Conservation (phyloP, 2,329 filamentous ascomycete genomes). For the Delphinella strobiligena region DNA sequence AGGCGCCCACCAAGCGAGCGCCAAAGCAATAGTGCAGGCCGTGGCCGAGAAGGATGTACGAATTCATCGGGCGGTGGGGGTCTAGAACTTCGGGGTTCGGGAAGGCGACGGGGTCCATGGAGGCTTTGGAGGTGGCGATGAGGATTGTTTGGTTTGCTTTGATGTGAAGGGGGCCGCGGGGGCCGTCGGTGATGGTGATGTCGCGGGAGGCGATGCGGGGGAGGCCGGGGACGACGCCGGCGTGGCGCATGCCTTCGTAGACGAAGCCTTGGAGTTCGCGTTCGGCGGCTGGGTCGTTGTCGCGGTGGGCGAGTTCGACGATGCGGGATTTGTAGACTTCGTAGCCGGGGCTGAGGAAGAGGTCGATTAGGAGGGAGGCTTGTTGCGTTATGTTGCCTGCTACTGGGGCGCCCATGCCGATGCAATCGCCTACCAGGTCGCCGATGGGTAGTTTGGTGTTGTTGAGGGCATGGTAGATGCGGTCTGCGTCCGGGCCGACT, state of each 20-base stretch:
- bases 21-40: conserved; percentile 32
- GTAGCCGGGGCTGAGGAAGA: conserved; percentile 39
- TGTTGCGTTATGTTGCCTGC: conserved; percentile 42
- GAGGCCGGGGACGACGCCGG: conserved; percentile 39
- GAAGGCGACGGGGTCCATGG: conserved; percentile 29
- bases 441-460: conserved; percentile 33
- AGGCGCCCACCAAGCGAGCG: conserved; percentile 25
- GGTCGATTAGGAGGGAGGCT: conserved; percentile 40
- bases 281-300: conserved; percentile 29
- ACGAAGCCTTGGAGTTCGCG: conserved; percentile 41
- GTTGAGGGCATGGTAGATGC: conserved; percentile 39
- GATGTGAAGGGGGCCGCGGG: conserved; percentile 34
- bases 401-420: conserved; percentile 37
- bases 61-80: conserved; percentile 28
- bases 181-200: conserved; percentile 32
- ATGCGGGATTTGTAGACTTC: conserved; percentile 40
- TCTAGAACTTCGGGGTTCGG: conserved; percentile 30
- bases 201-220: conserved; percentile 37
- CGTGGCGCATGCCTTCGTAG: conserved; percentile 43
- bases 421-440: conserved; percentile 39
- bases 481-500: conserved; percentile 38
- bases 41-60: conserved; percentile 28
- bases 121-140: conserved; percentile 31
- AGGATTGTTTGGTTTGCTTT: conserved; percentile 32
- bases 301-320: conserved; percentile 35